Evolutionary conservation across 305 asterid species (phyloP).

Genomic region (Fraxinus angustifolia): DNA sequence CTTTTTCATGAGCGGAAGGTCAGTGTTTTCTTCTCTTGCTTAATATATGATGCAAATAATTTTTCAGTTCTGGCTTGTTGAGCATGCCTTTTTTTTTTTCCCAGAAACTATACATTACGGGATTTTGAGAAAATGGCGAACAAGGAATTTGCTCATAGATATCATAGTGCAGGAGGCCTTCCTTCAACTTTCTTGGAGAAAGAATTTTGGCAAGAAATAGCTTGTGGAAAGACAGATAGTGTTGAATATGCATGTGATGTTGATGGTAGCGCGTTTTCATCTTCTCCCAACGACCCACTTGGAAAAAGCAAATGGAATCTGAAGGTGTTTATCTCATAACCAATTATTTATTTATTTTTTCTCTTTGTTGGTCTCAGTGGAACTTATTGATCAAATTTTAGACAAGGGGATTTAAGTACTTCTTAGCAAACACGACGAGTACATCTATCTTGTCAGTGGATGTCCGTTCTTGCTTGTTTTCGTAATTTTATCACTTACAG

Average conservation of each 20-base stretch:
- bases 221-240: constrained; percentile 88
- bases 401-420: constrained; percentile 5
- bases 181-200: constrained; percentile 78
- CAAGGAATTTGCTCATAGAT: constrained; percentile 87
- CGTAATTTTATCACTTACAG: background rate
- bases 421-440: constrained; percentile 1
- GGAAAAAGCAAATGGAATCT: constrained; percentile 95
- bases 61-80: constrained; percentile 18
- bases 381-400: constrained; percentile 12
- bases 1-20: constrained; percentile 96
- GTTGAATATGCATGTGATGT: constrained; percentile 99
- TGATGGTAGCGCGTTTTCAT: constrained; percentile 97
- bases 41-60: constrained; percentile 4
- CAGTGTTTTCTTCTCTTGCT: constrained; percentile 21
- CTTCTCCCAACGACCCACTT: constrained; percentile 73
- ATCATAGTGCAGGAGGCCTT: constrained; percentile 79
- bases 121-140: constrained; percentile 97
- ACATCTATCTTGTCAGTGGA: background rate
- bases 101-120: constrained; percentile 86
- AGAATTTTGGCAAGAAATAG: constrained; percentile 98
- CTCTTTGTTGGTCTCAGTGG: background rate
- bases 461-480: background rate
- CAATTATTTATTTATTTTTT: background rate
- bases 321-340: constrained; percentile 59
- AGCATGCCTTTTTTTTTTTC: constrained; percentile 13